Evolutionary conservation across 2,329 filamentous ascomycete species (phyloP).

Genomic region (Dactylonectria estremocensis): DNA sequence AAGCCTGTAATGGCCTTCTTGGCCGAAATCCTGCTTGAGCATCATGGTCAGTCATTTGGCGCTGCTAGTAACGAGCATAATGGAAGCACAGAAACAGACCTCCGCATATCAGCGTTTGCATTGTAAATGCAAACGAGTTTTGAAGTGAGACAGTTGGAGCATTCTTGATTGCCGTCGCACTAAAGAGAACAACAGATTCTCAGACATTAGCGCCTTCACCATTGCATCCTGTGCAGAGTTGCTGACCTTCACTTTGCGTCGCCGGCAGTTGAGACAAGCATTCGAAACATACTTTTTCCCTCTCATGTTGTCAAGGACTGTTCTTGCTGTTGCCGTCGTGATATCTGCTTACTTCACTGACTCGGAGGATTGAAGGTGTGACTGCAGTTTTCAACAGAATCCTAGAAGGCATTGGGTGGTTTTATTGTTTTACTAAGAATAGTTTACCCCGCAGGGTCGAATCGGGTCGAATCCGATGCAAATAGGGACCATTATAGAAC

Average conservation of each 20-base stretch:
- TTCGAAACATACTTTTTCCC: conserved; percentile 23
- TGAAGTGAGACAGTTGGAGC: conserved; percentile 21
- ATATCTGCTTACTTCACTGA: too few species aligned
- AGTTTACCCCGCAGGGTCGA: too few species aligned
- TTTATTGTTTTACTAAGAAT: too few species aligned
- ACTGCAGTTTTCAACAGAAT: too few species aligned
- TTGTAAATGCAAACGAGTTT: conserved; percentile 26
- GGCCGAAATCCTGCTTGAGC: neutral
- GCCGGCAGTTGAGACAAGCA: conserved; percentile 27
- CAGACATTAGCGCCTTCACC: neutral
- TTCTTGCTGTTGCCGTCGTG: too few species aligned
- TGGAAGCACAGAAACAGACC: neutral
- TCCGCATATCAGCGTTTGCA: conserved; percentile 23
- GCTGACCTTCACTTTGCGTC: conserved; percentile 28
- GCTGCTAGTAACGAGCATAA: neutral
- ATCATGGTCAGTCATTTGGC: neutral
- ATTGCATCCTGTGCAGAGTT: neutral
- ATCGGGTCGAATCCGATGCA: too few species aligned
- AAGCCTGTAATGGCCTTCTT: neutral
- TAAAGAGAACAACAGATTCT: neutral
- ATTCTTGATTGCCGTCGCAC: conserved; percentile 12
- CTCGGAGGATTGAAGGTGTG: neutral
- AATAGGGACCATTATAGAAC: too few species aligned
- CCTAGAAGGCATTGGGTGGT: too few species aligned
- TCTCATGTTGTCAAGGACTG: neutral